Conservation (phyloP, 75 land plant genomes). For the Pinus albicaulis region DNA sequence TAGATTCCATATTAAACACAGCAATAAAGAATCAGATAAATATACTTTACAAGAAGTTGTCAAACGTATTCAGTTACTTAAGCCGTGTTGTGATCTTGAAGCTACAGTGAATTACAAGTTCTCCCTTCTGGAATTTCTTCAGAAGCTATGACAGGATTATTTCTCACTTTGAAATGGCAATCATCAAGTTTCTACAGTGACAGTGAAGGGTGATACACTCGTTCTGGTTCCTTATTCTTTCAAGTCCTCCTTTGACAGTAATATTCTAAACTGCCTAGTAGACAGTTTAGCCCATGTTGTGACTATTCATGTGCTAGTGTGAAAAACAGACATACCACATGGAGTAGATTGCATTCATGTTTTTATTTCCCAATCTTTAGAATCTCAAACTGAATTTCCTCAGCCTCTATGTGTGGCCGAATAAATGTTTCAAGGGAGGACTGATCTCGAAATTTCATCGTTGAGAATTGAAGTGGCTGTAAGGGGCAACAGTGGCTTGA, state of each 20-base stretch:
- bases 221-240: slow-evolving; percentile 28
- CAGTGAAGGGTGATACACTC: slow-evolving; percentile 27
- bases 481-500: no score
- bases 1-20: no score
- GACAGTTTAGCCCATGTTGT: slow-evolving; percentile 20
- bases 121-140: slow-evolving; percentile 32
- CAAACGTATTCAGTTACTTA: slow-evolving; percentile 16
- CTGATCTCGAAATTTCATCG: no score
- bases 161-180: slow-evolving; percentile 8
- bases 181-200: slow-evolving; percentile 2
- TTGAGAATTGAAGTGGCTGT: no score
- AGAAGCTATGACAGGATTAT: slow-evolving; percentile 29
- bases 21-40: no score
- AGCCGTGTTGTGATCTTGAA: slow-evolving; percentile 16
- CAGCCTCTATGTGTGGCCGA: no score
- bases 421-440: no score
- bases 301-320: slow-evolving; percentile 30
- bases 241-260: slow-evolving; percentile 5
- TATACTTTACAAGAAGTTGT: slow-evolving; percentile 13
- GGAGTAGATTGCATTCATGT: no score
- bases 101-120: slow-evolving; percentile 22
- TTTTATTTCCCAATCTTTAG: no score
- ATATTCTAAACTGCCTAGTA: slow-evolving; percentile 1
- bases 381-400: no score
- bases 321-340: slow-evolving; percentile 39